Base-by-base conservation (phyloP, 345 rosid species). In the Boechera stricta region DNA sequence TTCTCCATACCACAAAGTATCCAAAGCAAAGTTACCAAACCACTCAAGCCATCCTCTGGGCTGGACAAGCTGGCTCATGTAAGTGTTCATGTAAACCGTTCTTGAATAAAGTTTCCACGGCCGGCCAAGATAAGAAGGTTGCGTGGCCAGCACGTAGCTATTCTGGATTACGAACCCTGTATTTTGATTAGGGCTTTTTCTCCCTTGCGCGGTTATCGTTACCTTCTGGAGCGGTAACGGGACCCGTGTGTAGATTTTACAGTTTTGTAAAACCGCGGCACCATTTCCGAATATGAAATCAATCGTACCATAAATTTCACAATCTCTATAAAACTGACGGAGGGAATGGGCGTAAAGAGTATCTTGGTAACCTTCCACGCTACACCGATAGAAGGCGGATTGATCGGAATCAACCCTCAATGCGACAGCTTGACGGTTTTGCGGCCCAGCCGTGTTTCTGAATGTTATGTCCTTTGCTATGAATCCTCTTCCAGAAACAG, bases 231-330 rank as follows among this genome's bases (percentile, higher is more conserved):
- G 75, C 2, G 87, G 93, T 58, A 92, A 39, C 0, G 98, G 97
- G 35, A 81, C 86, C 6, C 97, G 77, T 7, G 91, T 72, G 48
- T 67, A 80, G 49, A 92, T 88, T 24, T 80, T 87, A 80, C 99
- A 91, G 82, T 86, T 88, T 49, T 95, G 99, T 33, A 92, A 79
- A 54, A 89, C 88, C 0, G 90, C 96, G 0, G 94, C 88, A 0
- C 93, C 99, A 3, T 95, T 94, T 11, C 98, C 99, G 8, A 95
- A 92, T 29, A 89, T 95, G 89, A 95, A 92, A 82, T 95, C 98
- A 2, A 91, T 84, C 4, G 97, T 92, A 28, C 99, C 99, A 1
- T 87, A 48, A 15, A 94, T 77, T 73, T 88, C 80, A 48, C 98
- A 92, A 66, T 92, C 95, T 7, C 95, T 87, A 63, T 87, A 94